Percentiles rank a stretch among this genome's conserved stretches.
Conservation (phyloP, 2,329 filamentous ascomycete genomes). For the Corynespora cassiicola region DNA sequence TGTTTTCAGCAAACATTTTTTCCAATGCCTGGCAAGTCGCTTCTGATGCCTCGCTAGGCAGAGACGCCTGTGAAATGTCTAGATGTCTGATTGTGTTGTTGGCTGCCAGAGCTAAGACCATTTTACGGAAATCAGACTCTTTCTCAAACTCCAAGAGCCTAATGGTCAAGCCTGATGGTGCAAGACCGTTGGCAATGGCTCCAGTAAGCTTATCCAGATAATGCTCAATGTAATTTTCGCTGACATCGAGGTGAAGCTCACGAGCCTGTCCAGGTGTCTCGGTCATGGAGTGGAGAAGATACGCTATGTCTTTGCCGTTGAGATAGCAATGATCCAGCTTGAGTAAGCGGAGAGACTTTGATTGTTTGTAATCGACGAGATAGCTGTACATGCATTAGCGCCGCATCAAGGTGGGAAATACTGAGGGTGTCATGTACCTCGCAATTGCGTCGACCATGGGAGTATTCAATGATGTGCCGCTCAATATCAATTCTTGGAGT, state of each 20-base stretch:
- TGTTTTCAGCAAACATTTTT: conserved; percentile 70
- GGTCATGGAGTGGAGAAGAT: conserved; percentile 69
- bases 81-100: conserved; percentile 70
- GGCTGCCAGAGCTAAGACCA: conserved; percentile 66
- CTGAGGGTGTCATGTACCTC: conserved; percentile 53
- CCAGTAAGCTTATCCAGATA: conserved; percentile 59
- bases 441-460: conserved; percentile 70
- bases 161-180: conserved; percentile 70
- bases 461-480: conserved; percentile 67
- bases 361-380: conserved; percentile 64
- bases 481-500: conserved; percentile 70
- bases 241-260: conserved; percentile 70
- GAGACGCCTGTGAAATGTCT: conserved; percentile 73
- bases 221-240: conserved; percentile 65
- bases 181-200: conserved; percentile 59
- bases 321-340: conserved; percentile 71
- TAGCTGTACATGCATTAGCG: conserved; percentile 60
- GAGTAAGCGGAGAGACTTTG: conserved; percentile 66
- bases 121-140: conserved; percentile 67
- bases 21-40: conserved; percentile 71
- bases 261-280: conserved; percentile 57
- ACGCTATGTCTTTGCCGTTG: conserved; percentile 68
- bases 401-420: conserved; percentile 65
- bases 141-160: conserved; percentile 73
- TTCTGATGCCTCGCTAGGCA: conserved; percentile 71